phyloP scores from a whole-genome alignment of 495 filamentous ascomycete species.

The Halenospora varia region DNA sequence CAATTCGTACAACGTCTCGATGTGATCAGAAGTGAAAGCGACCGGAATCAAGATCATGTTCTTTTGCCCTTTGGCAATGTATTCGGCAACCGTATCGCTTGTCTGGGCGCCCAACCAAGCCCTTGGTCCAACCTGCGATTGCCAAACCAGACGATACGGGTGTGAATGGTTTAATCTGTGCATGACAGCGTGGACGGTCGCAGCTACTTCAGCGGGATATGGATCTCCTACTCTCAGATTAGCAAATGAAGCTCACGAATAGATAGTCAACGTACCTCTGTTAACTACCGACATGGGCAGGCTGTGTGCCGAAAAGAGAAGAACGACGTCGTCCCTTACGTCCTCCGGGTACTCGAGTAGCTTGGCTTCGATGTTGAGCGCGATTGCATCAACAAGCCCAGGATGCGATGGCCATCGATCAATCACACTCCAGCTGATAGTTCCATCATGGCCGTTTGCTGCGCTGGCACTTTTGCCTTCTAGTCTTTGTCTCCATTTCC shows the following conservation, averaged over 20 bases:
- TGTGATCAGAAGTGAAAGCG: slow-evolving; percentile 97
- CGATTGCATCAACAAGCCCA: slow-evolving; percentile 87
- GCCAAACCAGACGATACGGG: slow-evolving; percentile 93
- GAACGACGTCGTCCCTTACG: slow-evolving; percentile 68
- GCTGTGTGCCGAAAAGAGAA: slow-evolving; percentile 94
- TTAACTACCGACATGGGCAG: slow-evolving; percentile 97
- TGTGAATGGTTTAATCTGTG: slow-evolving; percentile 79
- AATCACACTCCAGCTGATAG: slow-evolving; percentile 95
- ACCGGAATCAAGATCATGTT: slow-evolving; percentile 92
- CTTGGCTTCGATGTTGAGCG: slow-evolving; percentile 80
- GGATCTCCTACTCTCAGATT: slow-evolving; percentile 66
- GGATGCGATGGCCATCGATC: slow-evolving; percentile 93
- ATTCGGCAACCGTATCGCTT: slow-evolving; percentile 76
- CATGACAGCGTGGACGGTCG: slow-evolving; percentile 98
- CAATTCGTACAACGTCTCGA: slow-evolving; percentile 94
- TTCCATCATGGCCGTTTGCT: slow-evolving; percentile 47
- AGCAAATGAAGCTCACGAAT: background rate
- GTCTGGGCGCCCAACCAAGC: slow-evolving; percentile 98
- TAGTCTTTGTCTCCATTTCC: slow-evolving; percentile 88
- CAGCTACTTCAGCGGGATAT: slow-evolving; percentile 94
- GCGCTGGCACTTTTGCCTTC: slow-evolving; percentile 60
- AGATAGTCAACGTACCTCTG: slow-evolving; percentile 51
- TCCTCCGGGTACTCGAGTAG: slow-evolving; percentile 80
- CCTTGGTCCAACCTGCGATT: slow-evolving; percentile 93
- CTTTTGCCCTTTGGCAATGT: slow-evolving; percentile 85